Evolutionary conservation across 2,329 filamentous ascomycete species (phyloP).

Genomic region (Metarhizium anisopliae): DNA sequence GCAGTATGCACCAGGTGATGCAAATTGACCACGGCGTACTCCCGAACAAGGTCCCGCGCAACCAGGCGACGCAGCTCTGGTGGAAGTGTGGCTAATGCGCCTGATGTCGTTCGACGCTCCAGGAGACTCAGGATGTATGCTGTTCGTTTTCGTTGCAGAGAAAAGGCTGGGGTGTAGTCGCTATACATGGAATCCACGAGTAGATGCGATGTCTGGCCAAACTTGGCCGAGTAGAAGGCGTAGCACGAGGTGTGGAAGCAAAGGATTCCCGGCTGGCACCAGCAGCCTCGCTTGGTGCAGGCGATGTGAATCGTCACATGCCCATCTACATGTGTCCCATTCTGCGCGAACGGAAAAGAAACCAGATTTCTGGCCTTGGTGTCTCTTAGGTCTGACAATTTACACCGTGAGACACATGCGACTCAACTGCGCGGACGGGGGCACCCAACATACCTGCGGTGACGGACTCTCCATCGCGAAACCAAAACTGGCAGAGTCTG

Average conservation of each 20-base stretch:
- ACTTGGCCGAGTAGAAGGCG: neutral
- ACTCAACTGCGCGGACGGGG: neutral
- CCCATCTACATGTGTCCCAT: neutral
- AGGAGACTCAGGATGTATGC: neutral
- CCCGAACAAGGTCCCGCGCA: neutral
- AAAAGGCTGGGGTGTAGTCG: neutral
- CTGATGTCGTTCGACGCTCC: neutral
- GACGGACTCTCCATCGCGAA: neutral
- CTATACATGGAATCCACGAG: neutral
- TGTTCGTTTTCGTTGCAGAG: neutral
- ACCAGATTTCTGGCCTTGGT: neutral
- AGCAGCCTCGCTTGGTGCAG: neutral
- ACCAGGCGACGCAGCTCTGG: neutral
- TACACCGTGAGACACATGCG: neutral
- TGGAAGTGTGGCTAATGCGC: neutral
- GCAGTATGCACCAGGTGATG: neutral
- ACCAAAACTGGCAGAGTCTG: neutral
- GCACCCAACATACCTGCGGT: neutral
- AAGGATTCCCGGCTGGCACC: neutral
- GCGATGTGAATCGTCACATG: neutral
- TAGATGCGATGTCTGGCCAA: neutral
- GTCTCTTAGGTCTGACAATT: neutral
- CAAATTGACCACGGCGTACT: neutral
- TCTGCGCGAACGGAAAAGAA: neutral
- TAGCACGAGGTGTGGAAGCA: neutral